These are phyloP conservation scores for Cladosporium velox DNA, from an alignment of 2,329 filamentous ascomycete species.

Conservation along the genomic window DNA sequence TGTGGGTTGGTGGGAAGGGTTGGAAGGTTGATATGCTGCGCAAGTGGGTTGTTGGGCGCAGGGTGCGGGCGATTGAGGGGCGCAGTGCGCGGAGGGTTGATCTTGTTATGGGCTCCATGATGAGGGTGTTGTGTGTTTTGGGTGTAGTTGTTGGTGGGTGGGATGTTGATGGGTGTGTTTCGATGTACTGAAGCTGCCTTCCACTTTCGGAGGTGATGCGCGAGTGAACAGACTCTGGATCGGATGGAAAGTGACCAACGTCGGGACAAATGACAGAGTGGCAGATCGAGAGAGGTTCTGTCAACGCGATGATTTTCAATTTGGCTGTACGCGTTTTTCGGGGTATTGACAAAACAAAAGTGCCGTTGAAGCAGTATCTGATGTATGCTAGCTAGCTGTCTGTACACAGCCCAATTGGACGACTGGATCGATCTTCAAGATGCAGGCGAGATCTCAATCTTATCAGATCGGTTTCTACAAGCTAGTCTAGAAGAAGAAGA, in stretches of 20 bases:
- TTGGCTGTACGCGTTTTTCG: neutral
- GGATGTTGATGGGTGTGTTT: neutral
- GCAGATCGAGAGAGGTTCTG: neutral
- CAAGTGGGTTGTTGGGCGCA: neutral
- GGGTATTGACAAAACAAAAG: neutral
- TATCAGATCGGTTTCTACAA: neutral
- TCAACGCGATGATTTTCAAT: neutral
- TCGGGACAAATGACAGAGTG: neutral
- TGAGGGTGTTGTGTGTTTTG: neutral
- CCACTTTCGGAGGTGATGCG: slow-evolving; percentile 8
- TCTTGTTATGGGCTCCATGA: slow-evolving; percentile 31
- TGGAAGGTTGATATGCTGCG: slow-evolving; percentile 27
- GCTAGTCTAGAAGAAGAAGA: too few relatives aligned
- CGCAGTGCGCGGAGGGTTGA: slow-evolving; percentile 31
- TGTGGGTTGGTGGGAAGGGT: slow-evolving; percentile 30
- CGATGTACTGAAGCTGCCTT: neutral
- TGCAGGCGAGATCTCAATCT: neutral
- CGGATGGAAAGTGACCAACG: neutral
- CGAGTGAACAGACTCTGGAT: neutral
- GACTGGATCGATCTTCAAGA: neutral
- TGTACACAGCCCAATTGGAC: neutral
- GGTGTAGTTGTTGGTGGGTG: neutral
- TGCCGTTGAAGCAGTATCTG: neutral
- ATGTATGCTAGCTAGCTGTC: neutral
- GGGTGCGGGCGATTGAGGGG: slow-evolving; percentile 22